phyloP scores from a whole-genome alignment of 345 rosid genomes.

The Salix udensis region DNA sequence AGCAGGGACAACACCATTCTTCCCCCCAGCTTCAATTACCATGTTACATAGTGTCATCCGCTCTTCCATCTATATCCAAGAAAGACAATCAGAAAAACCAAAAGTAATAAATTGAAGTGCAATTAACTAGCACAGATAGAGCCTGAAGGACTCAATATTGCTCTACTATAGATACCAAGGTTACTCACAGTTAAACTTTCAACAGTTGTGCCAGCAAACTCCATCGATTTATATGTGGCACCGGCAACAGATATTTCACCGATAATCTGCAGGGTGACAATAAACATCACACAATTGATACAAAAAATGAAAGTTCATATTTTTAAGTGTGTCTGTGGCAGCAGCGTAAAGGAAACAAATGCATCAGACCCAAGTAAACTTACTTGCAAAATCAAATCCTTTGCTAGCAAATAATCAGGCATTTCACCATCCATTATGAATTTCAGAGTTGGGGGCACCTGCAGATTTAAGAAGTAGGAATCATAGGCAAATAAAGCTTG shows the following conservation, averaged over 20 bases:
- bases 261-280: constrained; percentile 53
- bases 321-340: background rate
- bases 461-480: constrained; percentile 16
- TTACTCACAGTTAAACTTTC: constrained; percentile 76
- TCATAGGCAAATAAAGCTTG: background rate
- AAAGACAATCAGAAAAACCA: constrained; percentile 12
- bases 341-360: background rate
- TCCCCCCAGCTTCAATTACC: constrained; percentile 99
- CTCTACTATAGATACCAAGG: background rate
- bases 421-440: constrained; percentile 97
- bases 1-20: constrained; percentile 92
- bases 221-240: constrained; percentile 97
- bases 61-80: constrained; percentile 87
- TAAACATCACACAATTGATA: background rate
- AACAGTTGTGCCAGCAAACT: constrained; percentile 83
- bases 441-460: constrained; percentile 95
- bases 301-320: background rate
- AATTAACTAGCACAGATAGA: background rate
- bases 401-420: constrained; percentile 83
- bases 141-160: background rate
- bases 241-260: constrained; percentile 98
- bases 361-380: constrained; percentile 23
- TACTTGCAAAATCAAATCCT: constrained; percentile 97
- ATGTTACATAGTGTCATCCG: constrained; percentile 95
- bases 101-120: background rate